phyloP scores from a whole-genome alignment of 345 rosid species.

The Citrus medica region DNA sequence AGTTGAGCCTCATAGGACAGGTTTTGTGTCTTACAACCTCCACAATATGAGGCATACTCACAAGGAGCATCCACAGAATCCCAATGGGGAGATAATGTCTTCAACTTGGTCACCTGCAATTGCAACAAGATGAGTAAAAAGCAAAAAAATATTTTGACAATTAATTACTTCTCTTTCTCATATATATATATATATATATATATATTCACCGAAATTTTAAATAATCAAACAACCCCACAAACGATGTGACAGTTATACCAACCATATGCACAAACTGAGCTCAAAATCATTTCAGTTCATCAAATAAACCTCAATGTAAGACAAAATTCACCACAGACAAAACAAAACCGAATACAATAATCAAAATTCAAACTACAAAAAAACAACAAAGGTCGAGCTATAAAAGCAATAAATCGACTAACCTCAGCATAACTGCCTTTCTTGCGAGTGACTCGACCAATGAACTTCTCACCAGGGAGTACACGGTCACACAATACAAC shows the following conservation, averaged over 20 bases:
- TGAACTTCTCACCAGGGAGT: conserved; percentile 86
- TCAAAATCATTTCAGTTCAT: background rate
- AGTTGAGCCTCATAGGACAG: conserved; percentile 79
- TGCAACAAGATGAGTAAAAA: conserved; percentile 7
- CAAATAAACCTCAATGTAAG: background rate
- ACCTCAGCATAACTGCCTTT: conserved; percentile 92
- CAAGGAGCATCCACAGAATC: conserved; percentile 89
- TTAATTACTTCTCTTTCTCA: background rate
- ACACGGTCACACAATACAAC: conserved; percentile 88
- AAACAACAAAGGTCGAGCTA: background rate
- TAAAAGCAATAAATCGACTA: background rate
- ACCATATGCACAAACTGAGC: background rate
- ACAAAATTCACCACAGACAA: background rate
- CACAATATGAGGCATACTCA: conserved; percentile 78
- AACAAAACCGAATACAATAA: background rate
- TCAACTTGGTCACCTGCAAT: conserved; percentile 59
- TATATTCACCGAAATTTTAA: background rate
- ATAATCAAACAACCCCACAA: background rate
- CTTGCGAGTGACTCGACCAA: conserved; percentile 79
- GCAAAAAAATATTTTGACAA: background rate
- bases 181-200: background rate
- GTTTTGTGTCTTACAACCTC: conserved; percentile 89
- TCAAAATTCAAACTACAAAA: background rate
- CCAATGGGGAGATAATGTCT: conserved; percentile 69
- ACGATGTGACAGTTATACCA: background rate